Percentiles rank a stretch among this genome's conserved stretches.
phyloP scores from a whole-genome alignment of 192 early-diverging fungal genomes.

The Coemansia guatemalensis region DNA sequence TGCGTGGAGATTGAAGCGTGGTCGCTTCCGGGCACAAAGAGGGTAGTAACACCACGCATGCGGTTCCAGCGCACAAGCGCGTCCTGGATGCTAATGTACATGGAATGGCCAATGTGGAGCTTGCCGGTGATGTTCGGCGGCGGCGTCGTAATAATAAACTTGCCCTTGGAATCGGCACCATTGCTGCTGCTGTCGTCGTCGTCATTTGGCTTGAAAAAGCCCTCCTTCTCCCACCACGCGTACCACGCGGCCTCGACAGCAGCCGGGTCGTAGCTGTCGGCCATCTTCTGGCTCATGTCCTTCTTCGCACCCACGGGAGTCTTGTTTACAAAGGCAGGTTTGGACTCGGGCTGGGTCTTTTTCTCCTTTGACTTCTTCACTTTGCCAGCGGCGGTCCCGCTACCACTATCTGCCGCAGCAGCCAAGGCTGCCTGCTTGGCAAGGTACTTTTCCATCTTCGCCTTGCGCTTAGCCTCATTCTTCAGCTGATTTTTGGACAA shows the following conservation, averaged over 20 bases:
- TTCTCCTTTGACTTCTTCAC: conserved; percentile 36
- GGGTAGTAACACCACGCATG: conserved; percentile 93
- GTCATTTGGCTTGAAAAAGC: conserved; percentile 81
- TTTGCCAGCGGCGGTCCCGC: background rate
- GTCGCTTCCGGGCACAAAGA: conserved; percentile 94
- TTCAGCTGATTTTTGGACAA: conserved; percentile 81
- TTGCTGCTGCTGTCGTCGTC: conserved; percentile 34
- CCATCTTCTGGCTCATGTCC: conserved; percentile 69
- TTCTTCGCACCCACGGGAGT: conserved; percentile 90
- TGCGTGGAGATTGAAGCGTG: conserved; percentile 98
- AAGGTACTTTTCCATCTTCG: conserved; percentile 90
- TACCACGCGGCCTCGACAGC: conserved; percentile 97
- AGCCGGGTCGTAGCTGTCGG: conserved; percentile 79
- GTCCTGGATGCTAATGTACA: conserved; percentile 95
- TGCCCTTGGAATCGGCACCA: conserved; percentile 69
- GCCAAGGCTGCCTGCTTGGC: conserved; percentile 74
- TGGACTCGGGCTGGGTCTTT: conserved; percentile 63
- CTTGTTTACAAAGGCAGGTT: conserved; percentile 69
- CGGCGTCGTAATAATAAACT: conserved; percentile 91
- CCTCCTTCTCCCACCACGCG: conserved; percentile 94
- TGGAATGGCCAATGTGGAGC: conserved; percentile 92
- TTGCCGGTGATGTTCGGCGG: conserved; percentile 99
- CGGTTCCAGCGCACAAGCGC: conserved; percentile 93
- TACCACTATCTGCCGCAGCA: background rate
- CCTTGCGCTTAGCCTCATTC: conserved; percentile 87